A percentile compares a stretch with the other conserved stretches of the same genome.
These are phyloP conservation scores for Chaetoceros tenuissimus DNA, from an alignment of 108 stramenopile genomes.

Conservation along the genomic window DNA sequence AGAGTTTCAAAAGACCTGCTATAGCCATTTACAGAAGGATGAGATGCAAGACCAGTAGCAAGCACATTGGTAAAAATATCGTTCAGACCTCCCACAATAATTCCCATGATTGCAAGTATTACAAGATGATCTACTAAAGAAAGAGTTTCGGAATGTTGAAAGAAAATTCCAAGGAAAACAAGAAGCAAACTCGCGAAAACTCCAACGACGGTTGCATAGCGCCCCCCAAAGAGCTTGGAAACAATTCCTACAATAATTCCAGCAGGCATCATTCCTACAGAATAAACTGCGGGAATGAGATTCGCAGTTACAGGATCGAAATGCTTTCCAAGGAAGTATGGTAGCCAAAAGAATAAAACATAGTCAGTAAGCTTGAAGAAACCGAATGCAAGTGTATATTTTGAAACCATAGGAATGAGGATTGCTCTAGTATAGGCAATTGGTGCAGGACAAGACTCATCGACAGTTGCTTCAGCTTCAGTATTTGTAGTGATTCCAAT, in stretches of 20 bases:
- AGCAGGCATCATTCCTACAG: slow-evolving; percentile 98
- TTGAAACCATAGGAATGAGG: slow-evolving; percentile 84
- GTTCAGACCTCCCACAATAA: slow-evolving; percentile 96
- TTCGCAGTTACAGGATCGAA: slow-evolving; percentile 87
- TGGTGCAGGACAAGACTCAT: slow-evolving; percentile 58
- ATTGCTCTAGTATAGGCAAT: slow-evolving; percentile 79
- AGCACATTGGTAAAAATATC: slow-evolving; percentile 96
- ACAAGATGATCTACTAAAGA: slow-evolving; percentile 53
- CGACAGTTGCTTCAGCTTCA: slow-evolving; percentile 44
- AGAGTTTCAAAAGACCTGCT: slow-evolving; percentile 94
- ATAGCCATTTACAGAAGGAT: slow-evolving; percentile 90
- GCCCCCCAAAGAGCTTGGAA: slow-evolving; percentile 90
- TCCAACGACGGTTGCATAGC: slow-evolving; percentile 89
- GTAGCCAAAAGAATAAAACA: slow-evolving; percentile 94
- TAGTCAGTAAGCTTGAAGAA: slow-evolving; percentile 98
- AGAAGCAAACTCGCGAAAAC: slow-evolving; percentile 73
- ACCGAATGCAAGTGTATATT: slow-evolving; percentile 93
- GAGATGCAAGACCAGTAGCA: slow-evolving; percentile 90
- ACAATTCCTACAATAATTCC: slow-evolving; percentile 92
- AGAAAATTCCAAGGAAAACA: slow-evolving; percentile 83
- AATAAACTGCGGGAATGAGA: slow-evolving; percentile 88
- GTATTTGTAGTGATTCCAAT: slow-evolving; percentile 80
- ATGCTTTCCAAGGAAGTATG: slow-evolving; percentile 86
- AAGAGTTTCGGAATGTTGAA: slow-evolving; percentile 68
- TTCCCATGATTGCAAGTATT: slow-evolving; percentile 92